A percentile compares a stretch with the other conserved stretches of the same genome.
Conservation (phyloP, 2,329 filamentous ascomycete species). For the Exophiala spinifera region DNA sequence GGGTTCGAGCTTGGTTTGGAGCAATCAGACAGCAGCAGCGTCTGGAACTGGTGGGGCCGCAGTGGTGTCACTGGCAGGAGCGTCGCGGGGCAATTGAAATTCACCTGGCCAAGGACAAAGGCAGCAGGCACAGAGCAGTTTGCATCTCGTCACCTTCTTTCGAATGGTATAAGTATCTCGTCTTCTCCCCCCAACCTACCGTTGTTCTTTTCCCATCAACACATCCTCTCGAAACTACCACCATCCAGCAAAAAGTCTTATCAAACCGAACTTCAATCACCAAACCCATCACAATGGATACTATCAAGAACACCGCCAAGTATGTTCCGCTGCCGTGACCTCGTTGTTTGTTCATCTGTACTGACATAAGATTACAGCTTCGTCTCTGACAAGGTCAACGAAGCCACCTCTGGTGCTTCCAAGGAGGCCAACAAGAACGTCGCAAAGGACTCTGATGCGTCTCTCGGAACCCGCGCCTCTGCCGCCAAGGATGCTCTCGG, state of each 20-base stretch:
- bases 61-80: background rate
- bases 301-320: slow-evolving; percentile 30
- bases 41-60: background rate
- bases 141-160: background rate
- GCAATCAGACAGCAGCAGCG: background rate
- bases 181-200: background rate
- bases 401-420: slow-evolving; percentile 54
- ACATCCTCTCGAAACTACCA: slow-evolving; percentile 3
- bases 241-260: background rate
- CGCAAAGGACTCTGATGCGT: slow-evolving; percentile 60
- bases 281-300: slow-evolving; percentile 25
- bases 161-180: slow-evolving; percentile 19
- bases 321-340: slow-evolving; percentile 11
- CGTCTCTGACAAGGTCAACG: slow-evolving; percentile 63
- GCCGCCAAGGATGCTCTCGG: slow-evolving; percentile 52
- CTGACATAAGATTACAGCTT: slow-evolving; percentile 61
- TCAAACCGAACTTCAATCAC: slow-evolving; percentile 17
- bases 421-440: slow-evolving; percentile 70
- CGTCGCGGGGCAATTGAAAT: slow-evolving; percentile 8
- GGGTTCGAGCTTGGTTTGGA: background rate
- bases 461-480: slow-evolving; percentile 52
- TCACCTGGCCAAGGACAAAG: background rate
- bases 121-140: slow-evolving; percentile 6
- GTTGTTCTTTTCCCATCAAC: slow-evolving; percentile 3
- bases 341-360: background rate